Base-by-base conservation (phyloP, 2,329 filamentous ascomycete genomes). In the Calonectria multiphialidica region DNA sequence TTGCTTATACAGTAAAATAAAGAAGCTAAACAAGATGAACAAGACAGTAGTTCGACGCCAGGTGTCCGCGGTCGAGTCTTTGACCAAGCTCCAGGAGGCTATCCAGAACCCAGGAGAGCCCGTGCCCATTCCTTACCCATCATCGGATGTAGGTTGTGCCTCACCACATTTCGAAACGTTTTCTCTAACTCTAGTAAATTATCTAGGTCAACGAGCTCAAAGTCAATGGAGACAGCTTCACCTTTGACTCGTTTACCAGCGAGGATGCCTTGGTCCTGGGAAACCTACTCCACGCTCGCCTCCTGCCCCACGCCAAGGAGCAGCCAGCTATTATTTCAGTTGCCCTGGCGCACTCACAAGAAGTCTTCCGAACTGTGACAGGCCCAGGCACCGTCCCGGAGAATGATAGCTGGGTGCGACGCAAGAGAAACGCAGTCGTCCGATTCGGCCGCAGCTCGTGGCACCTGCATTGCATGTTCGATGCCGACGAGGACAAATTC, bases 361-460 rank as follows among this genome's bases (percentile, higher is more conserved):
- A 91, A 1, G 84, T 96, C 23, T 96, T 95, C 86, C 93, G 95
- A 81, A 86, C 88, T 70, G 90, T 90, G 3, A 93, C 92, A 0
- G 90, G 93, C 50, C 84, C 90, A 0, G 94, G 94, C 12, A 90
- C 91, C 3, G 87, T 89, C 72, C 92, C 93, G 0, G 94, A 96
- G 81, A 93, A 94, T 79, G 92, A 94, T 81, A 84, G 84, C 33
- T 94, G 92, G 93, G 92, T 94, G 23, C 83, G 87, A 42, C 87
- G 94, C 35, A 96, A 97, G 87, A 86, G 92, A 13, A 91, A 90
- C 71, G 93, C 93, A 0, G 94, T 95, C 6, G 84, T 95, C 66
- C 86, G 94, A 12, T 96, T 91, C 84, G 93, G 93, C 0, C 84
- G 87, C 72, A 92, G 89, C 75, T 93, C 92, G 5, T 96, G 93